Percentiles rank a stretch among this genome's conserved stretches.
These are phyloP conservation scores for Fusarium pininemorale DNA, from an alignment of 2,329 filamentous ascomycete species.

Conservation along the genomic window DNA sequence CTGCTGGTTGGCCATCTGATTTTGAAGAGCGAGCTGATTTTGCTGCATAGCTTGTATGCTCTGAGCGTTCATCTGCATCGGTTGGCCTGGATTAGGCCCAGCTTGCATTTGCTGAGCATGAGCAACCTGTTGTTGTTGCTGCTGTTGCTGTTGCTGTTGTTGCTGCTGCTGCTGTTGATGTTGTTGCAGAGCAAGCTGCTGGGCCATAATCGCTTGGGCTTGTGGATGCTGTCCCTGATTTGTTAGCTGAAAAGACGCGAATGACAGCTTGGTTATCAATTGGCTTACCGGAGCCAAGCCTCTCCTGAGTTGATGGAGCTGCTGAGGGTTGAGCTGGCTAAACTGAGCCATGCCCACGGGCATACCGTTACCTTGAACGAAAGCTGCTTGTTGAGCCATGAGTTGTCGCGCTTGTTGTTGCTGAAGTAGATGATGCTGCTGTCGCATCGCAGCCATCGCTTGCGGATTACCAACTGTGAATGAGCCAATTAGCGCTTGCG, in stretches of 20 bases:
- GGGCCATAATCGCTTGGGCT: slow-evolving; percentile 53
- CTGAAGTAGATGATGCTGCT: slow-evolving; percentile 67
- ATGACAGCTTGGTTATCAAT: not conserved
- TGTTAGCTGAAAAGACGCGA: slow-evolving; percentile 23
- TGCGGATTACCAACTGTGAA: slow-evolving; percentile 50
- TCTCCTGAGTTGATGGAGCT: slow-evolving; percentile 60
- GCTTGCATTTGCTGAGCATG: slow-evolving; percentile 53
- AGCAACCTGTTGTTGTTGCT: slow-evolving; percentile 49
- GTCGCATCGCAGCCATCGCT: slow-evolving; percentile 56
- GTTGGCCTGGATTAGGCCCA: slow-evolving; percentile 57
- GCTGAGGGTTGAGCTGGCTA: slow-evolving; percentile 60
- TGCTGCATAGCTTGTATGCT: slow-evolving; percentile 57
- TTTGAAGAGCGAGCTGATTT: slow-evolving; percentile 50
- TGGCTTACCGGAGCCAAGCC: slow-evolving; percentile 53
- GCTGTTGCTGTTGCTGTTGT: slow-evolving; percentile 46
- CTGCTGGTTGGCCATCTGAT: slow-evolving; percentile 45
- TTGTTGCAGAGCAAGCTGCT: slow-evolving; percentile 50
- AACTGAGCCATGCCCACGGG: slow-evolving; percentile 63
- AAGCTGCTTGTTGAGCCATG: slow-evolving; percentile 64
- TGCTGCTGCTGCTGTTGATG: slow-evolving; percentile 47
- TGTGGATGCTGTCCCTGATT: slow-evolving; percentile 45
- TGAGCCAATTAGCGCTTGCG: slow-evolving; percentile 18
- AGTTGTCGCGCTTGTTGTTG: slow-evolving; percentile 65
- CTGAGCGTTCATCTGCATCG: slow-evolving; percentile 59
- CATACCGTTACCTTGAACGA: slow-evolving; percentile 54